These are phyloP conservation scores for Neurospora sublineolata DNA, from an alignment of 495 filamentous ascomycete genomes.

Conservation along the genomic window DNA sequence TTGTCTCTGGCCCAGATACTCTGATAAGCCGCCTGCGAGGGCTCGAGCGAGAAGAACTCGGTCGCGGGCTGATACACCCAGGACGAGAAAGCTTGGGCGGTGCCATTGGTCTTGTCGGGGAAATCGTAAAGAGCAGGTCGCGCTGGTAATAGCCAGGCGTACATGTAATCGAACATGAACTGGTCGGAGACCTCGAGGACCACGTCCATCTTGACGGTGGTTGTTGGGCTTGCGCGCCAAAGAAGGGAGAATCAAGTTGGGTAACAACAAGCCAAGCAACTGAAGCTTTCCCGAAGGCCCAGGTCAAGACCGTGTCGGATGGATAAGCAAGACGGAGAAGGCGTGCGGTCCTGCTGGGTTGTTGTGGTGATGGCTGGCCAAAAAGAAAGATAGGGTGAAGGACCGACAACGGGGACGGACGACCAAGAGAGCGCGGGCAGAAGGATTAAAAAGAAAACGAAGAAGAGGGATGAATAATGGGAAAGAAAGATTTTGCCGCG, in stretches of 20 bases:
- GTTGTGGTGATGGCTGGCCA: background rate
- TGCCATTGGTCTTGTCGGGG: conserved; percentile 29
- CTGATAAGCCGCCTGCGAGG: conserved; percentile 67
- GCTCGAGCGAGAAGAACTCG: conserved; percentile 54
- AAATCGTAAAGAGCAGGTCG: conserved; percentile 38
- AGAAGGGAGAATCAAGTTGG: background rate
- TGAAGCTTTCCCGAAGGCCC: background rate
- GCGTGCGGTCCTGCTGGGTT: background rate
- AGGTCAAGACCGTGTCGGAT: background rate
- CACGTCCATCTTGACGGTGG: conserved; percentile 63
- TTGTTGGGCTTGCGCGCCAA: background rate
- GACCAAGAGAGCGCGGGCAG: background rate
- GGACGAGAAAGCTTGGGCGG: conserved; percentile 24
- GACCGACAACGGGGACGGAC: background rate
- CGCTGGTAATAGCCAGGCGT: conserved; percentile 59
- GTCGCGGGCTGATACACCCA: conserved; percentile 65
- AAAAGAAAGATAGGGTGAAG: background rate
- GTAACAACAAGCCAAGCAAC: background rate
- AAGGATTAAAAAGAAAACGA: background rate
- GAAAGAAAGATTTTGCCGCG: background rate
- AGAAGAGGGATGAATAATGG: background rate
- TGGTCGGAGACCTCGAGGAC: conserved; percentile 78
- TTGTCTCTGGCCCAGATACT: conserved; percentile 75
- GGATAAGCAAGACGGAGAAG: background rate
- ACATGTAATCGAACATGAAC: conserved; percentile 71